A percentile compares a stretch with the other conserved stretches of the same genome.
Evolutionary conservation across 139 green algal genomes (phyloP).

Genomic region (Penium margaritaceum): DNA sequence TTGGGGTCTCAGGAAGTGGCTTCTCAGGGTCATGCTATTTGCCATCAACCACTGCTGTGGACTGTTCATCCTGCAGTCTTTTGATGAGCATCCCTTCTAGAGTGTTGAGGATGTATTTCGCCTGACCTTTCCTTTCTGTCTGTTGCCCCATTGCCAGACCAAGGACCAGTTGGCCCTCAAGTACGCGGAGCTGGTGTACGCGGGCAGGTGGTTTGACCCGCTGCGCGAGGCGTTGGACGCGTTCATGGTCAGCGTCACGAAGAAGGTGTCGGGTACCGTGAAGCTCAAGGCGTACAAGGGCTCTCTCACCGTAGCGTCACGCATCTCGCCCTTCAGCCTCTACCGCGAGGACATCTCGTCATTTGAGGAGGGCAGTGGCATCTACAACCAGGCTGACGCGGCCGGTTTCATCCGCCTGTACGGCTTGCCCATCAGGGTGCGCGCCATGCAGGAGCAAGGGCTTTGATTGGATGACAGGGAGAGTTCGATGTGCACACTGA

Average conservation of each 20-base stretch:
- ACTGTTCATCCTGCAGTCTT: no score
- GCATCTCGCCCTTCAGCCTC: constrained; percentile 61
- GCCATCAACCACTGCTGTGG: no score
- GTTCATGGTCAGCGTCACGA: constrained; percentile 43
- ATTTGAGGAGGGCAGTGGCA: constrained; percentile 86
- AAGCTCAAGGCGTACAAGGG: constrained; percentile 90
- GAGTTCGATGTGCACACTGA: no score
- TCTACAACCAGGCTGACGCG: constrained; percentile 77
- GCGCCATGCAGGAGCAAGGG: constrained; percentile 31
- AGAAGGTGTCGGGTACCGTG: constrained; percentile 62
- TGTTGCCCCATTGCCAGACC: no score
- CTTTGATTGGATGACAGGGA: no score
- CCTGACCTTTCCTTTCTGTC: no score
- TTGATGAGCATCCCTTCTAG: no score
- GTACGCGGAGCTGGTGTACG: constrained; percentile 48
- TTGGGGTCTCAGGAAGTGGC: no score
- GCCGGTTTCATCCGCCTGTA: constrained; percentile 84
- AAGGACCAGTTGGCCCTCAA: constrained; percentile 46
- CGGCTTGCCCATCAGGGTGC: constrained; percentile 46
- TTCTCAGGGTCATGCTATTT: no score
- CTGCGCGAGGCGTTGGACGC: constrained; percentile 44
- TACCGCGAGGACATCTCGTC: constrained; percentile 77
- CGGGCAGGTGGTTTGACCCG: constrained; percentile 42
- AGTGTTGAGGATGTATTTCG: no score
- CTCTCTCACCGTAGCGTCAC: constrained; percentile 71